Evolutionary conservation across 2,329 filamentous ascomycete species (phyloP).

Genomic region (Berkeleyomyces rouxiae): DNA sequence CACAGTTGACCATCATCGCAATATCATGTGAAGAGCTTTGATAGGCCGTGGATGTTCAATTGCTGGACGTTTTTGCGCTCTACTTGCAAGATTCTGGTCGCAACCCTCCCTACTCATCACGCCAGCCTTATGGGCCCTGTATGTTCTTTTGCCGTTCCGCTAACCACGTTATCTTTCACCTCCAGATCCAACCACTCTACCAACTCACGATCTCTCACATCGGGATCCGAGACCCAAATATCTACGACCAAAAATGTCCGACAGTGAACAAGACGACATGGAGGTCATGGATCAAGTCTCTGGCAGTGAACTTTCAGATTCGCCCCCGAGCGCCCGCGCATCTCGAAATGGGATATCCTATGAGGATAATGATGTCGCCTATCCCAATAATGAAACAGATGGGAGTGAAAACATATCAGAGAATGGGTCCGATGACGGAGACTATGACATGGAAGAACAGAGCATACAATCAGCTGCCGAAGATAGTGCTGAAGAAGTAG

Average conservation of each 20-base stretch:
- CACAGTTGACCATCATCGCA: conserved; percentile 5
- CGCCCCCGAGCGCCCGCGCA: conserved; percentile 36
- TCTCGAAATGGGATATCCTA: conserved; percentile 27
- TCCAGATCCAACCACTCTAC: neutral
- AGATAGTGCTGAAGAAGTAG: conserved; percentile 12
- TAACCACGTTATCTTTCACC: conserved; percentile 4
- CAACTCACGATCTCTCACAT: neutral
- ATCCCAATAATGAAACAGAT: conserved; percentile 26
- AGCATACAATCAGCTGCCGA: conserved; percentile 26
- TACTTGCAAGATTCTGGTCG: conserved; percentile 4
- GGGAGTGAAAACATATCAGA: conserved; percentile 31
- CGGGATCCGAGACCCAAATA: neutral
- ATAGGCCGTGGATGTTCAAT: neutral
- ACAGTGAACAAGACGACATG: conserved; percentile 13
- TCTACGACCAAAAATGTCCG: conserved; percentile 7
- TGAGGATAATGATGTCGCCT: conserved; percentile 18
- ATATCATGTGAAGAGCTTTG: neutral
- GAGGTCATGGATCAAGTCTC: conserved; percentile 28
- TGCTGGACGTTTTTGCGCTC: neutral
- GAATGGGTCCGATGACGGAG: conserved; percentile 48
- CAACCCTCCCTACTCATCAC: neutral
- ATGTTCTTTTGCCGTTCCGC: neutral
- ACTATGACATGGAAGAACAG: conserved; percentile 55
- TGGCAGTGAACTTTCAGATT: conserved; percentile 65
- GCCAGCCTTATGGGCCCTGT: neutral